Evolutionary conservation across 192 early-diverging fungal species (phyloP).

Genomic region (Linnemannia elongata): DNA sequence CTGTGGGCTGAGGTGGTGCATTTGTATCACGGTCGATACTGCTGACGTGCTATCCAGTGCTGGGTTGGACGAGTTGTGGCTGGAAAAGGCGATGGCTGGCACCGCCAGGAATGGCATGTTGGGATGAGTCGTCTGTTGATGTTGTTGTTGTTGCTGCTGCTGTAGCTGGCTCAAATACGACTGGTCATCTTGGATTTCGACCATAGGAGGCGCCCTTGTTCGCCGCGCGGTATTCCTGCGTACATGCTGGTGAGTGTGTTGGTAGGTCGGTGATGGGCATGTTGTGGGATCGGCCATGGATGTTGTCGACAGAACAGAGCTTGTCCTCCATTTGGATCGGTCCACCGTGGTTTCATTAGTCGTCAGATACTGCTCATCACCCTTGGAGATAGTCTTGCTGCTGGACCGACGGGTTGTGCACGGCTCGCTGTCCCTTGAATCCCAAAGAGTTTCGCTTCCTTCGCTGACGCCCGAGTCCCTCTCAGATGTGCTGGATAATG

Average conservation of each 20-base stretch:
- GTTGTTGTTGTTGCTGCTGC: neutral
- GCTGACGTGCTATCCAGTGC: neutral
- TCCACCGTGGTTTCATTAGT: neutral
- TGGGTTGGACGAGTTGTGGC: neutral
- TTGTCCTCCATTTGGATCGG: conserved; percentile 28
- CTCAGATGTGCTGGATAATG: conserved; percentile 15
- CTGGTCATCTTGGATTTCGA: conserved; percentile 17
- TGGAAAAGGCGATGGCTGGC: neutral
- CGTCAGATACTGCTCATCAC: neutral
- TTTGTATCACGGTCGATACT: neutral
- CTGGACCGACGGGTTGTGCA: conserved; percentile 21
- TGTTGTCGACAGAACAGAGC: conserved; percentile 23
- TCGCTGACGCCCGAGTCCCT: conserved; percentile 29
- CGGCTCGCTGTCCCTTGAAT: conserved; percentile 23
- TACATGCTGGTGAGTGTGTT: conserved; percentile 16
- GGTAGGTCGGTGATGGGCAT: conserved; percentile 32
- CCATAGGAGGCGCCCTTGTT: conserved; percentile 21
- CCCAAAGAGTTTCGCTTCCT: conserved; percentile 19
- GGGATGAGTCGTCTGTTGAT: neutral
- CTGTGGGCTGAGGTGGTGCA: neutral
- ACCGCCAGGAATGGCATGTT: neutral
- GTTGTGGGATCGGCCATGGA: conserved; percentile 13
- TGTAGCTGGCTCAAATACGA: conserved; percentile 4
- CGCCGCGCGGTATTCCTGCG: conserved; percentile 3
- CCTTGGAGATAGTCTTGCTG: neutral